These are phyloP conservation scores for Leucosporidium yakuticum DNA, from an alignment of 768 basidiomycete genomes.

Conservation along the genomic window DNA sequence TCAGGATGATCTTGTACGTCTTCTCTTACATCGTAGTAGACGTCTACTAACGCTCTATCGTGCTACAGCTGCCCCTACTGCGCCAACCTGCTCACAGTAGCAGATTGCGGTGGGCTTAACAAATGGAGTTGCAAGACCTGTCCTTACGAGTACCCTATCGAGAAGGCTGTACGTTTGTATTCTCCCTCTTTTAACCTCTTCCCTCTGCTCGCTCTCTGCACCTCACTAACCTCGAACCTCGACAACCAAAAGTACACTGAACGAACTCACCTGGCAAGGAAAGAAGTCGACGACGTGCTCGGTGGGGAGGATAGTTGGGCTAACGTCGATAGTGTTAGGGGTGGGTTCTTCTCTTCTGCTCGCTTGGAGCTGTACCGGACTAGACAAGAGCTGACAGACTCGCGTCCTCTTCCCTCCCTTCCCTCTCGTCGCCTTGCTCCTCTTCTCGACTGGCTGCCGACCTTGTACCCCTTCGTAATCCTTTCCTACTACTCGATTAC, in stretches of 20 bases:
- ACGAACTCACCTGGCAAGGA: slow-evolving; percentile 90
- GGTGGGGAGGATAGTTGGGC: slow-evolving; percentile 92
- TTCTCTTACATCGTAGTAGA: not conserved
- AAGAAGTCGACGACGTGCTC: slow-evolving; percentile 89
- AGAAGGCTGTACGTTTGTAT: not conserved
- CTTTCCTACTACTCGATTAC: too few relatives aligned
- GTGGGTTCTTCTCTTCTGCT: slow-evolving; percentile 46
- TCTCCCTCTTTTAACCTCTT: not conserved
- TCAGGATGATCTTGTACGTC: not conserved
- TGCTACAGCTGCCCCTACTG: slow-evolving; percentile 70
- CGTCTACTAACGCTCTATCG: too few relatives aligned
- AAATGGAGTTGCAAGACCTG: slow-evolving; percentile 93
- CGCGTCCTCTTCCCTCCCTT: not conserved
- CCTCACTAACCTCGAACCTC: slow-evolving; percentile 17
- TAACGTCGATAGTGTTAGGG: slow-evolving; percentile 79
- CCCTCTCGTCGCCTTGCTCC: not conserved
- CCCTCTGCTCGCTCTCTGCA: not conserved
- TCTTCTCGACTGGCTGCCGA: not conserved
- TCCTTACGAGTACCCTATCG: slow-evolving; percentile 49
- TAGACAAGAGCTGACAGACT: not conserved
- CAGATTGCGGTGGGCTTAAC: slow-evolving; percentile 66
- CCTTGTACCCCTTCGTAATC: too few relatives aligned
- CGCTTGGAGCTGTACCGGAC: not conserved
- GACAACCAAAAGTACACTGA: slow-evolving; percentile 60
- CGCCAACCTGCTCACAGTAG: slow-evolving; percentile 68